These are phyloP conservation scores for Pichia sp. DNA, from an alignment of 1,139 yeast species.

Conservation along the genomic window DNA sequence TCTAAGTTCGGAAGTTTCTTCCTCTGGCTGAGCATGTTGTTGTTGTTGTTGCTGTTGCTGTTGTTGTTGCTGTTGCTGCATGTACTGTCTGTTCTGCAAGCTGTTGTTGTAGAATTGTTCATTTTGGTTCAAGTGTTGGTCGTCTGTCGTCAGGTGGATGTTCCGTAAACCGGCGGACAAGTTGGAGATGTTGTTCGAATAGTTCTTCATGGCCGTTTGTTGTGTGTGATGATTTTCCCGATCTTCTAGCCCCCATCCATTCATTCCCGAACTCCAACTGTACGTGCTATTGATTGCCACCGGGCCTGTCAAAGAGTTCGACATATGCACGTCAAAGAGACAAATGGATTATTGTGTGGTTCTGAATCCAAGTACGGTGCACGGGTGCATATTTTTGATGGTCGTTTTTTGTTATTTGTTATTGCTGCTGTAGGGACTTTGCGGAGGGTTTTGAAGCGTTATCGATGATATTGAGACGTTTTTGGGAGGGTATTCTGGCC, in stretches of 20 bases:
- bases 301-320: too few species aligned
- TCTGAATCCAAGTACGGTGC: not conserved
- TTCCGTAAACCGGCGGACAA: constrained; percentile 27
- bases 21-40: constrained; percentile 7
- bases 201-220: too few species aligned
- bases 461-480: too few species aligned
- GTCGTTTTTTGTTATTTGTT: not conserved
- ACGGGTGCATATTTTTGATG: not conserved
- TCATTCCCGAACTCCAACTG: too few species aligned
- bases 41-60: constrained; percentile 9
- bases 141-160: constrained; percentile 17
- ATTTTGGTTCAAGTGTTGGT: constrained; percentile 11
- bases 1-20: constrained; percentile 42
- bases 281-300: too few species aligned
- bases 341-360: too few species aligned
- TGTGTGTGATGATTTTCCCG: too few species aligned
- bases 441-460: too few species aligned
- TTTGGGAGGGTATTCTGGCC: too few species aligned
- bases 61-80: constrained; percentile 1
- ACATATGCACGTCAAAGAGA: too few species aligned
- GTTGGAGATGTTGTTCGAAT: constrained; percentile 22
- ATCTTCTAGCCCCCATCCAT: not conserved
- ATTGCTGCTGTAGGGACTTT: not conserved
- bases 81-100: not conserved
- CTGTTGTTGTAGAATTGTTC: constrained; percentile 7